Evolutionary conservation across 306 rosid species (phyloP).

Genomic region (Corylus avellana): DNA sequence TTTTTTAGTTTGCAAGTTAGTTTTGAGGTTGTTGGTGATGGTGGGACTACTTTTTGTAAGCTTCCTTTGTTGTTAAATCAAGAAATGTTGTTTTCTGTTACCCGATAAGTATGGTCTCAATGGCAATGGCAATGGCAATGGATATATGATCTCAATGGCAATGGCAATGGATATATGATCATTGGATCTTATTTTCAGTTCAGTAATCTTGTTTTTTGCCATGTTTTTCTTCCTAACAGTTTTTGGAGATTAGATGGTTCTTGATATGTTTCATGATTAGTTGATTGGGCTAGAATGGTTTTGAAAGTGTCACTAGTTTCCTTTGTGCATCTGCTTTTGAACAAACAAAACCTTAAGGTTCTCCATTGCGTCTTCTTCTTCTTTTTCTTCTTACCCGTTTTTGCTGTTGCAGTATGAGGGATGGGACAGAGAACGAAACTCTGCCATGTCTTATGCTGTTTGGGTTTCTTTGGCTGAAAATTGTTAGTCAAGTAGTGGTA

Average conservation of each 20-base stretch:
- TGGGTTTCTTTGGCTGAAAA: background rate
- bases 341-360: background rate
- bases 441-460: background rate
- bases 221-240: background rate
- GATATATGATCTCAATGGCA: constrained; percentile 1
- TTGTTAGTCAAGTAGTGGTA: background rate
- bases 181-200: background rate
- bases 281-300: background rate
- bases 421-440: background rate
- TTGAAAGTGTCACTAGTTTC: background rate
- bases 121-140: background rate
- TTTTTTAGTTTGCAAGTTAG: constrained; percentile 45
- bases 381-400: background rate
- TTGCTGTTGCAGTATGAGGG: background rate
- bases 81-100: constrained; percentile 22
- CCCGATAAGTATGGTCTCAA: background rate
- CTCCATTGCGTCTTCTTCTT: background rate
- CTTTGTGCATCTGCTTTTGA: background rate
- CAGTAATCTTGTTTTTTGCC: background rate
- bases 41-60: constrained; percentile 35
- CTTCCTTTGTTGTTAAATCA: constrained; percentile 26
- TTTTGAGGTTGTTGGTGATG: constrained; percentile 24
- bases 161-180: background rate
- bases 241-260: background rate
- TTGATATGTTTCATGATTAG: background rate